Evolutionary conservation across 495 filamentous ascomycete species (phyloP).

Genomic region (Hyaloscypha hepaticicola): DNA sequence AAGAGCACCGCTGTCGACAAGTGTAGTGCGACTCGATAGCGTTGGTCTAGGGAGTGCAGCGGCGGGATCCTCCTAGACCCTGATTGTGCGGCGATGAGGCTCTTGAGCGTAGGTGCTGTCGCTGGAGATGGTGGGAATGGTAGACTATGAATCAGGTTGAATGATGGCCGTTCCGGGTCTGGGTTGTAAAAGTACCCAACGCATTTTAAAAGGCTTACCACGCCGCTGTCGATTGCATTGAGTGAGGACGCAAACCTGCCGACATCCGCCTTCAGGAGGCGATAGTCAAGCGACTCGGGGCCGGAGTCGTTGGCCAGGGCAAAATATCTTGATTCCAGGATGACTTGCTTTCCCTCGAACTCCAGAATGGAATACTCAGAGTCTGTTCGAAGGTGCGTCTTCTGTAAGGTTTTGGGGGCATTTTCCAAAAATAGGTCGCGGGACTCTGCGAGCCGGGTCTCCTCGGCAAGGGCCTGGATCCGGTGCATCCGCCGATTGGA

Average conservation of each 20-base stretch:
- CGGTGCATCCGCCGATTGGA: background rate
- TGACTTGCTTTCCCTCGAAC: background rate
- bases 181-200: background rate
- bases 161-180: background rate
- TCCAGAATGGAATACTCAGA: background rate
- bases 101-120: background rate
- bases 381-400: no score
- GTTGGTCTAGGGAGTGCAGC: background rate
- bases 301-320: background rate
- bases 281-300: background rate
- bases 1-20: background rate
- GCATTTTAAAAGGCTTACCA: background rate
- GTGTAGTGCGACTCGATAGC: background rate
- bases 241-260: constrained; percentile 2
- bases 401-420: no score
- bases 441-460: no score
- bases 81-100: background rate
- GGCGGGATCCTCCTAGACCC: background rate
- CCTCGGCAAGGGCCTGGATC: no score
- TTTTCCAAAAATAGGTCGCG: no score
- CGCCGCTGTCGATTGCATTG: background rate
- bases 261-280: background rate
- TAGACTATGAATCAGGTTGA: background rate
- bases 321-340: background rate
- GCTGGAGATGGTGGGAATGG: background rate